Conservation (phyloP, 768 basidiomycete species). For the Suillus weaverae region DNA sequence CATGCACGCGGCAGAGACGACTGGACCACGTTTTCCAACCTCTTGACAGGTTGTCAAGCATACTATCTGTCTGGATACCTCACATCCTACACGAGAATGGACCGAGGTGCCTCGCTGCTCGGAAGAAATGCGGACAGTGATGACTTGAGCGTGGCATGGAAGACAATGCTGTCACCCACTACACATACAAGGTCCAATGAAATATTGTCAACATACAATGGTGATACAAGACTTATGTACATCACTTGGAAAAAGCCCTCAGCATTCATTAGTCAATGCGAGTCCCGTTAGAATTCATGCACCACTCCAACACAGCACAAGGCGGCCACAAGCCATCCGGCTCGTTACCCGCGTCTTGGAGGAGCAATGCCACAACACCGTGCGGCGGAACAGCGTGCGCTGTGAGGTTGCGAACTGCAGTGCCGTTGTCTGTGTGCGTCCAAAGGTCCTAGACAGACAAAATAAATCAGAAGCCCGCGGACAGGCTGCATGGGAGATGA, state of each 20-base stretch:
- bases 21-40: background rate
- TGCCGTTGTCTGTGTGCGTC: slow-evolving; percentile 71
- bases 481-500: background rate
- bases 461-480: slow-evolving; percentile 5
- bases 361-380: slow-evolving; percentile 65
- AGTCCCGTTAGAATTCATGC: slow-evolving; percentile 60
- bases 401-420: slow-evolving; percentile 59
- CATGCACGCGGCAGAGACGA: background rate
- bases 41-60: background rate
- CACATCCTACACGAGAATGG: background rate
- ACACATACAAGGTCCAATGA: background rate
- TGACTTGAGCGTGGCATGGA: background rate
- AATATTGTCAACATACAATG: slow-evolving; percentile 1
- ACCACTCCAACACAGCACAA: slow-evolving; percentile 58
- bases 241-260: slow-evolving; percentile 1
- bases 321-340: slow-evolving; percentile 57
- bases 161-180: background rate
- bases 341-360: slow-evolving; percentile 68
- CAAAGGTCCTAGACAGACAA: slow-evolving; percentile 56
- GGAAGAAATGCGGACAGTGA: background rate
- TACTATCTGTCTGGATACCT: background rate
- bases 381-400: slow-evolving; percentile 57
- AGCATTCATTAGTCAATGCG: slow-evolving; percentile 23
- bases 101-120: background rate
- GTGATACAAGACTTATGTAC: background rate